Evolutionary conservation across 768 basidiomycete genomes (phyloP).

Genomic region (Vishniacozyma victoriae): DNA sequence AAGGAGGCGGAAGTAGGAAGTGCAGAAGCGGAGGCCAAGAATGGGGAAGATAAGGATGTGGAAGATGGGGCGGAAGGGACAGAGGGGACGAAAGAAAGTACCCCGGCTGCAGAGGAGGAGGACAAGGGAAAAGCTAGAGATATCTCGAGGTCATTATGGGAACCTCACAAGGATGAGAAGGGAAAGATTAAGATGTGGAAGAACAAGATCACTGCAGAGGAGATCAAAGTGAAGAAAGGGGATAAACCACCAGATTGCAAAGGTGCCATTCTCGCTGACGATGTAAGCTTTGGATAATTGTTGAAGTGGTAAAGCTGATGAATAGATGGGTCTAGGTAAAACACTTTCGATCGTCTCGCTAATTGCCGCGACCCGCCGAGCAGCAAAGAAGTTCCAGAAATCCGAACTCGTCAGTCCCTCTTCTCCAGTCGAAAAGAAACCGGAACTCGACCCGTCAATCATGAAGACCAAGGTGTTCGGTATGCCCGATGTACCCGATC

Average conservation of each 20-base stretch:
- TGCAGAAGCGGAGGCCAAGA: constrained; percentile 33
- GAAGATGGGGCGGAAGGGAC: constrained; percentile 44
- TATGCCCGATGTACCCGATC: constrained; percentile 56
- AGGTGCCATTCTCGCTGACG: constrained; percentile 91
- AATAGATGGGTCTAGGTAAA: constrained; percentile 94
- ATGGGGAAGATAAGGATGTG: constrained; percentile 50
- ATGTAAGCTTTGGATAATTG: constrained; percentile 65
- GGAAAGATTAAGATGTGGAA: constrained; percentile 56
- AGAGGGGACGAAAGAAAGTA: too few species aligned
- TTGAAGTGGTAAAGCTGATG: constrained; percentile 1
- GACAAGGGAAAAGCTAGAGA: constrained; percentile 14
- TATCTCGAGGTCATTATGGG: constrained; percentile 49
- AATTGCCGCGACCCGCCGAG: constrained; percentile 72
- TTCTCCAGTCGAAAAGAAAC: background rate
- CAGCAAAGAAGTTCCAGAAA: constrained; percentile 63
- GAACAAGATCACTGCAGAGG: constrained; percentile 77
- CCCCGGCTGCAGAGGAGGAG: too few species aligned
- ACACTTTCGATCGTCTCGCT: constrained; percentile 93
- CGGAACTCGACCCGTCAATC: constrained; percentile 19
- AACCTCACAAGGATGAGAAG: constrained; percentile 45
- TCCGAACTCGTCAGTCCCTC: constrained; percentile 9
- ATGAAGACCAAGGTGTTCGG: constrained; percentile 62
- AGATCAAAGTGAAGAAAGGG: constrained; percentile 49
- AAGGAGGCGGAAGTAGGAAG: constrained; percentile 15
- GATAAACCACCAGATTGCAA: constrained; percentile 57